Base-by-base conservation (phyloP, 2,329 filamentous ascomycete genomes). In the Colletotrichum agaves region DNA sequence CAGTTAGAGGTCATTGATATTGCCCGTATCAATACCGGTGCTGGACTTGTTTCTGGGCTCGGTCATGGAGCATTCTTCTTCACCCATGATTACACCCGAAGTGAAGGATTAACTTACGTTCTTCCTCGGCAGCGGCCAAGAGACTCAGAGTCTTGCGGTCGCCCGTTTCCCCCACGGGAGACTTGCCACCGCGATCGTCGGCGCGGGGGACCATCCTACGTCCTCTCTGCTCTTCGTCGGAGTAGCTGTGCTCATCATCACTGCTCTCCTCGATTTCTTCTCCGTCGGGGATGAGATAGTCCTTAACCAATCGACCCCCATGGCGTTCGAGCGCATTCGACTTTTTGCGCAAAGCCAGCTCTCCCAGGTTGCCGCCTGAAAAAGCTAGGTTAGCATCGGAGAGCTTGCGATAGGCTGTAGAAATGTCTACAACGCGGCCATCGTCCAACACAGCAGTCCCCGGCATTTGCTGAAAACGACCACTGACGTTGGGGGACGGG, bases 71-170 rank as follows among this genome's bases (percentile, higher is more conserved):
- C 8, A 27, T 7, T 27, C 27, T 7, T 27, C 27, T 7, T 27
- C 27, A 27, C 27, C 37, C 4, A 4, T 53, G 19, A 10, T 5
- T n/a, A 5, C 12, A 6, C 15, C 8, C 21, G 27, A 0, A 49
- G 33, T 33, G 53, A 49, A n/a, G 11, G 17, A 2, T 17, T 15
- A 35, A 85, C 91, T 75, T 84, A 93, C 93, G 87, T 76, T 95
- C 92, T 83, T 93, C 90, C 75, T 95, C 91, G 1, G 90, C 90
- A 6, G 91, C 91, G 43, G 90, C 91, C 60, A 94, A 80, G 63
- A 94, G 77, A 73, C 90, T 93, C 75, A 84, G 81, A 1, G 85
- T 82, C 72, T 82, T 83, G 66, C 80, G 79, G 70, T 78, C 75
- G 71, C 78, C 70, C 23, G 78, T 79, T 23, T 79, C 78, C 5